Percentiles rank a stretch among this genome's conserved stretches.
These are phyloP conservation scores for Diplodia intermedia DNA, from an alignment of 2,329 filamentous ascomycete species.

Conservation along the genomic window DNA sequence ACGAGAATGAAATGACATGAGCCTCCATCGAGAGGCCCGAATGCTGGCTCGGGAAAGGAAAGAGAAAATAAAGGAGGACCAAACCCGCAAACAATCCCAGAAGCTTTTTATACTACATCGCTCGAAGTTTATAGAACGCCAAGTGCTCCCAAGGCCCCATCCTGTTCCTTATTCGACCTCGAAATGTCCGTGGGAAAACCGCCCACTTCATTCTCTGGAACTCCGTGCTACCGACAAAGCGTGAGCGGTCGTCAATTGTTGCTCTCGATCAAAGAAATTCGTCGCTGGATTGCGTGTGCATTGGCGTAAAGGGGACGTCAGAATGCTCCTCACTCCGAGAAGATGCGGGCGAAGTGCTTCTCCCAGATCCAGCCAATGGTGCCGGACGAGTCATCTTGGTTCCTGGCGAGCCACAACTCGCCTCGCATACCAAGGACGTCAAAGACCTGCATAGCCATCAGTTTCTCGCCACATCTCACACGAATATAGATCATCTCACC, in stretches of 20 bases:
- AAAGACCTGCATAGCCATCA: conserved; percentile 47
- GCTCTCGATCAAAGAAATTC: conserved; percentile 31
- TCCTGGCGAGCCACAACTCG: conserved; percentile 95
- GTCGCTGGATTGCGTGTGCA: conserved; percentile 17
- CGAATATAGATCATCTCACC: conserved; percentile 54
- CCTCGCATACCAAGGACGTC: conserved; percentile 90
- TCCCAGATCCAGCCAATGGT: conserved; percentile 98
- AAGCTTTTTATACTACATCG: conserved; percentile 33
- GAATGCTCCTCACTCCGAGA: conserved; percentile 43
- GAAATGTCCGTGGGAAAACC: conserved; percentile 16
- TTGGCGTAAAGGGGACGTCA: conserved; percentile 25
- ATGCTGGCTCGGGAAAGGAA: conserved; percentile 29
- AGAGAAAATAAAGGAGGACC: not conserved
- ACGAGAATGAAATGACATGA: conserved; percentile 11
- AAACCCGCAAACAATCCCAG: conserved; percentile 13
- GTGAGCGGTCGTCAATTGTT: conserved; percentile 29
- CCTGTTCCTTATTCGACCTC: conserved; percentile 17
- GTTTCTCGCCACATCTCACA: not conserved
- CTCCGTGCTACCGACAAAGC: conserved; percentile 31
- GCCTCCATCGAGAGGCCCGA: conserved; percentile 27
- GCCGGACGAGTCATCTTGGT: conserved; percentile 84
- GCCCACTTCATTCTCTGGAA: conserved; percentile 28
- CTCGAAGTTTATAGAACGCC: conserved; percentile 27
- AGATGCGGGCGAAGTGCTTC: conserved; percentile 76
- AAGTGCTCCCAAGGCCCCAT: conserved; percentile 26